Conservation (phyloP, 2,329 filamentous ascomycete genomes). For the Phaeosphaeria sp. region DNA sequence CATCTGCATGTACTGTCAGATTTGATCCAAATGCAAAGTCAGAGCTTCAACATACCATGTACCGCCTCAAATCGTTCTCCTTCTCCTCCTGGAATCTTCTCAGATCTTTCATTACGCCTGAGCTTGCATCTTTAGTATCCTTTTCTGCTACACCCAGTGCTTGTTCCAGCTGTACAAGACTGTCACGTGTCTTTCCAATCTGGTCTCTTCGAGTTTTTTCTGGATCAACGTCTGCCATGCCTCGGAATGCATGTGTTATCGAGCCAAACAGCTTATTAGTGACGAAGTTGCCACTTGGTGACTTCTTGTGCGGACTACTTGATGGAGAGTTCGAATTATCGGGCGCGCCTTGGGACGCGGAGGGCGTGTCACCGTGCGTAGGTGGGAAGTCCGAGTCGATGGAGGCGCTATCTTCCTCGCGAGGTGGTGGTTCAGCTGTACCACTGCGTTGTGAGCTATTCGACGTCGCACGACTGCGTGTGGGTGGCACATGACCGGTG, state of each 20-base stretch:
- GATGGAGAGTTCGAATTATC: constrained; percentile 35
- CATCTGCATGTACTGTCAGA: constrained; percentile 61
- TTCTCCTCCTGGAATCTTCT: constrained; percentile 95
- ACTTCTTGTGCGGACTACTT: constrained; percentile 71
- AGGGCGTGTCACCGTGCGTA: constrained; percentile 75
- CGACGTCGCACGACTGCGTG: constrained; percentile 73
- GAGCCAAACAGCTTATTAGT: constrained; percentile 93
- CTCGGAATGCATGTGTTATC: constrained; percentile 93
- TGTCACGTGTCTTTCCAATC: constrained; percentile 94
- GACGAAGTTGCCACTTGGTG: constrained; percentile 81
- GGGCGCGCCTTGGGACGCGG: constrained; percentile 74
- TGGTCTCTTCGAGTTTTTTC: constrained; percentile 90
- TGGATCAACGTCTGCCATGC: constrained; percentile 94
- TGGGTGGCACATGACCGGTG: constrained; percentile 65
- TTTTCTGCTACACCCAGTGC: constrained; percentile 86
- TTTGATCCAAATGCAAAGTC: background rate
- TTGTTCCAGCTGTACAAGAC: constrained; percentile 81
- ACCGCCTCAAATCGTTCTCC: constrained; percentile 88
- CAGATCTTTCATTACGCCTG: constrained; percentile 85
- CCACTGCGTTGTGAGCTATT: constrained; percentile 56
- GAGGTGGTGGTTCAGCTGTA: constrained; percentile 44
- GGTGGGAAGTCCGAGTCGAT: constrained; percentile 97
- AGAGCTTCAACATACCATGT: constrained; percentile 78
- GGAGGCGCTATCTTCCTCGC: constrained; percentile 79
- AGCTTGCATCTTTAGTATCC: constrained; percentile 91